Percentiles rank a stretch among this genome's conserved stretches.
Evolutionary conservation across 805 yeast genomes (phyloP).

Genomic region (Kuraishia hungarica): DNA sequence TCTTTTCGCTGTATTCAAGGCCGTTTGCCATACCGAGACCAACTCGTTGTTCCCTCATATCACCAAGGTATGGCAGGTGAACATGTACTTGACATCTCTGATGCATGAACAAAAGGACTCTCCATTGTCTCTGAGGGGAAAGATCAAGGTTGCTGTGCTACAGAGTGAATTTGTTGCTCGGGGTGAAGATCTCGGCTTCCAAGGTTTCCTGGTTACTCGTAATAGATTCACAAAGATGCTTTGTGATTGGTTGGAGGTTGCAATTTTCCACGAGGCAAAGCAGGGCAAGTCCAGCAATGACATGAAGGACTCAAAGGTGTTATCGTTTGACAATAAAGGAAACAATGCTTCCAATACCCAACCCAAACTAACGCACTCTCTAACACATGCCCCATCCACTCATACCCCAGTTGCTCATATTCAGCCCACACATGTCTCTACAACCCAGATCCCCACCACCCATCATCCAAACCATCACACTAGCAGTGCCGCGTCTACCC

Average conservation of each 20-base stretch:
- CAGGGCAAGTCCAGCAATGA: slow-evolving; percentile 15
- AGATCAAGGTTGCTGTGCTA: neutral
- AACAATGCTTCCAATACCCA: neutral
- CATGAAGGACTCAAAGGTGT: slow-evolving; percentile 16
- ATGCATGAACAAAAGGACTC: neutral
- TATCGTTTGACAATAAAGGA: neutral
- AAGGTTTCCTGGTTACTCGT: slow-evolving; percentile 1
- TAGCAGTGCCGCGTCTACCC: neutral
- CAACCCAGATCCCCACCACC: neutral
- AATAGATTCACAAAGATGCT: slow-evolving; percentile 23
- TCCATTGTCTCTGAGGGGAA: neutral
- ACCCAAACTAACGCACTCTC: neutral
- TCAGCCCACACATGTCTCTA: neutral
- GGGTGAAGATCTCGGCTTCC: neutral
- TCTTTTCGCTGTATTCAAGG: slow-evolving; percentile 18
- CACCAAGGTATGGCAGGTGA: neutral
- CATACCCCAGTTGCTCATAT: neutral
- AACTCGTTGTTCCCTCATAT: slow-evolving; percentile 17
- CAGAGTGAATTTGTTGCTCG: neutral
- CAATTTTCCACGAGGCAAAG: slow-evolving; percentile 12
- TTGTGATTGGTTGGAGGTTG: slow-evolving; percentile 23
- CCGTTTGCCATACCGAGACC: slow-evolving; percentile 16
- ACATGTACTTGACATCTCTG: neutral
- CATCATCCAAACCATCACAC: neutral
- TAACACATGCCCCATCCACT: neutral